Conservation (phyloP, 1,139 yeast species). For the Blastobotrys capitulatus region DNA sequence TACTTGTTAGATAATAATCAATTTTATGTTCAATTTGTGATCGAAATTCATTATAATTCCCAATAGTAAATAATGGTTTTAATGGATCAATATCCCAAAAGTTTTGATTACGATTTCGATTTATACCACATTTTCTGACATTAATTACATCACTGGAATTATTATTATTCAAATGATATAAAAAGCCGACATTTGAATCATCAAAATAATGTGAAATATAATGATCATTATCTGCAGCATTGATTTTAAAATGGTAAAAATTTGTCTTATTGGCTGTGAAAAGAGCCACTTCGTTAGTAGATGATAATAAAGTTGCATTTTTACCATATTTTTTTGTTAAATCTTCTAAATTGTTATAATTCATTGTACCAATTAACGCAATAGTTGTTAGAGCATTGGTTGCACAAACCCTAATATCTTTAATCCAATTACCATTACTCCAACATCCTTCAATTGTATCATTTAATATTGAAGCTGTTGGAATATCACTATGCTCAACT, state of each 20-base stretch:
- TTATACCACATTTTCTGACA: neutral
- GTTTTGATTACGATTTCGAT: neutral
- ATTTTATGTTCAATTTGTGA: neutral
- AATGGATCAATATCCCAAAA: neutral
- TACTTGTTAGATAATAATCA: neutral
- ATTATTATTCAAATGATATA: constrained; percentile 5
- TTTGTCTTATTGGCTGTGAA: neutral
- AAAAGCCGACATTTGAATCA: neutral
- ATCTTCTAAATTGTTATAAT: neutral
- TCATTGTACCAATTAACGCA: neutral
- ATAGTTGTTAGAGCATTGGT: neutral
- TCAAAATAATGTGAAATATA: constrained; percentile 5
- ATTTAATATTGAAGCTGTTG: neutral
- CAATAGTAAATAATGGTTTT: neutral
- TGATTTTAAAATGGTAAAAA: constrained; percentile 2
- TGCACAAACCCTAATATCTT: neutral
- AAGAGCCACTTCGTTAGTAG: too few species aligned
- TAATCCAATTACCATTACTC: neutral
- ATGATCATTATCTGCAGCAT: constrained; percentile 1
- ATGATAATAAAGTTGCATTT: neutral
- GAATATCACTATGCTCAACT: neutral
- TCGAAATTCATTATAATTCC: neutral
- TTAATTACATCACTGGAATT: neutral
- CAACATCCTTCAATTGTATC: neutral
- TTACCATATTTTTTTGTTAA: neutral